Percentiles rank a stretch among this genome's conserved stretches.
These are phyloP conservation scores for Naganishia sp. DNA, from an alignment of 1,284 basidiomycete species.

Conservation along the genomic window DNA sequence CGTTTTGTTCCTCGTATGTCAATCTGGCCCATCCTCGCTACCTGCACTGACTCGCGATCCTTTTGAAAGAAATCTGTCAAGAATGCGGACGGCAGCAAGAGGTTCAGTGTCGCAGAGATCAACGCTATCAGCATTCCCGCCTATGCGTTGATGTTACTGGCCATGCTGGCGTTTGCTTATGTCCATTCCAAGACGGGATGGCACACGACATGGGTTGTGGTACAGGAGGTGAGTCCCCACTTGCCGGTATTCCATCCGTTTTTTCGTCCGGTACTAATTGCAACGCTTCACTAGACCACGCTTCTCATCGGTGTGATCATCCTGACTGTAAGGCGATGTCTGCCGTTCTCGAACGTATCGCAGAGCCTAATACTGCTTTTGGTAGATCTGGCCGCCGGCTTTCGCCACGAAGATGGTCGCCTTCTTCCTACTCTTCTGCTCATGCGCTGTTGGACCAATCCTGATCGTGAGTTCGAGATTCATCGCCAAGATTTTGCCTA, in stretches of 20 bases:
- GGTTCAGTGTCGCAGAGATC: constrained; percentile 35
- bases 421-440: constrained; percentile 41
- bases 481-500: not conserved
- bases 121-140: constrained; percentile 39
- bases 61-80: constrained; percentile 33
- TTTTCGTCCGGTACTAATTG: not conserved
- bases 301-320: constrained; percentile 38
- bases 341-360: not conserved
- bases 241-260: not conserved
- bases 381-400: constrained; percentile 35
- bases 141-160: constrained; percentile 40
- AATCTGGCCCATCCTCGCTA: not conserved
- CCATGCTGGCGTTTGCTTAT: constrained; percentile 41
- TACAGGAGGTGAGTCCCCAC: constrained; percentile 35
- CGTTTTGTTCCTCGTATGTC: constrained; percentile 37
- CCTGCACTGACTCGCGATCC: not conserved
- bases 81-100: constrained; percentile 35
- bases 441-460: constrained; percentile 38
- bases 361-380: not conserved
- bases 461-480: constrained; percentile 34
- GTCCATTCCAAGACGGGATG: constrained; percentile 37
- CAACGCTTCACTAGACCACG: constrained; percentile 20
- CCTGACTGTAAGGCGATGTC: constrained; percentile 22
- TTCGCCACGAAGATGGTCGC: constrained; percentile 41
- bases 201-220: constrained; percentile 36